A percentile compares a stretch with the other conserved stretches of the same genome.
Evolutionary conservation across 305 asterid genomes (phyloP).

Genomic region (Fraxinus greggii): DNA sequence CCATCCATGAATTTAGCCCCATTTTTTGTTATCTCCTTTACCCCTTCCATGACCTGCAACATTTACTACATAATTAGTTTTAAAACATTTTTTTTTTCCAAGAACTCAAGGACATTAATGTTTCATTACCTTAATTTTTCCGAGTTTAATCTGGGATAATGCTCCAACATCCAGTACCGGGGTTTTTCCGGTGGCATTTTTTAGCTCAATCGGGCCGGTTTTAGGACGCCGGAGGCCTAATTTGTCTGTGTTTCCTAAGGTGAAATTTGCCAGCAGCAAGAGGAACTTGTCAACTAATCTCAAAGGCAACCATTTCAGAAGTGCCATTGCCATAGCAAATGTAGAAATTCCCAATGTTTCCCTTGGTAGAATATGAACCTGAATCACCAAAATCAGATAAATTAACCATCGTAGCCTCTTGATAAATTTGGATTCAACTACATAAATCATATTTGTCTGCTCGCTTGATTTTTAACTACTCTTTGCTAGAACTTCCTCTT

Average conservation of each 20-base stretch:
- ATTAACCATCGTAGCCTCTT: background rate
- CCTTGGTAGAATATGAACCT: slow-evolving; percentile 84
- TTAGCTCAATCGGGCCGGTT: slow-evolving; percentile 85
- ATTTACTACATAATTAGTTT: background rate
- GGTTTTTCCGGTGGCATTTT: slow-evolving; percentile 83
- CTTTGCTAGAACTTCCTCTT: no score
- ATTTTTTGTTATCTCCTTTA: slow-evolving; percentile 61
- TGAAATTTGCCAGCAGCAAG: slow-evolving; percentile 46
- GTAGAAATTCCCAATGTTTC: slow-evolving; percentile 82
- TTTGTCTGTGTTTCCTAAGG: slow-evolving; percentile 56
- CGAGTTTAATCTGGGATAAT: slow-evolving; percentile 55
- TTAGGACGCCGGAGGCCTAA: slow-evolving; percentile 80
- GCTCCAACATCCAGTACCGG: slow-evolving; percentile 97
- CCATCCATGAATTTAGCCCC: slow-evolving; percentile 86
- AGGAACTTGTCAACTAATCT: slow-evolving; percentile 67
- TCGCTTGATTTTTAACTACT: no score
- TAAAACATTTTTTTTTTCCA: background rate
- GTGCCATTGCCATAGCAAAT: slow-evolving; percentile 62
- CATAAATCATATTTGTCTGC: no score
- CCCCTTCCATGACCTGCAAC: slow-evolving; percentile 65
- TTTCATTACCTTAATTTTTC: slow-evolving; percentile 64
- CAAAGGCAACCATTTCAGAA: slow-evolving; percentile 74
- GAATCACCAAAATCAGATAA: background rate
- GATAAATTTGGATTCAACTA: background rate
- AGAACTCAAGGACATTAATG: background rate